Evolutionary conservation across 352 stramenopile genomes (phyloP).

Genomic region (Aphanomyces euteiches): DNA sequence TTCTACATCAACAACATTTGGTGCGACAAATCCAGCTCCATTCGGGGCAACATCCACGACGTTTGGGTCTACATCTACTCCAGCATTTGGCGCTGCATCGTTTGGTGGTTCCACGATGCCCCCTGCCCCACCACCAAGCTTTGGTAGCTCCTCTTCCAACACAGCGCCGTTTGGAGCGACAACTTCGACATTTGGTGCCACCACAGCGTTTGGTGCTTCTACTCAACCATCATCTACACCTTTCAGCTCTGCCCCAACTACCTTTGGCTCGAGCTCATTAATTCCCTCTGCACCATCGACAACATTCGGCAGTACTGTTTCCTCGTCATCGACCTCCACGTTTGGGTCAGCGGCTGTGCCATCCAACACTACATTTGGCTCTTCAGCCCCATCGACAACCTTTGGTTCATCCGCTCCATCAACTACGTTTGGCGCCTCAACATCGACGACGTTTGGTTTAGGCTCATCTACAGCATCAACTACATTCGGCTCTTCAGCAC

Average conservation of each 20-base stretch:
- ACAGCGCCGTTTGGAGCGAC: background rate
- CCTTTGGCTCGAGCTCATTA: background rate
- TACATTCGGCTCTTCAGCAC: background rate
- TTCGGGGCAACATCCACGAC: background rate
- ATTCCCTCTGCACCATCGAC: background rate
- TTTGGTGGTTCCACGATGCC: background rate
- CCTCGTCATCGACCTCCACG: background rate
- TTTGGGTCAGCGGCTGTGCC: background rate
- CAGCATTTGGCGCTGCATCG: background rate
- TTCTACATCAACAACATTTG: conserved; percentile 13
- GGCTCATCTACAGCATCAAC: background rate
- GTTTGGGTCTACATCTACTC: conserved; percentile 6
- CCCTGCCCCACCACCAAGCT: background rate
- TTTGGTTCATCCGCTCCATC: background rate
- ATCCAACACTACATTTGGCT: conserved; percentile 23
- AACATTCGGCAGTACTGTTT: background rate
- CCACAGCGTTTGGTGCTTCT: conserved; percentile 6
- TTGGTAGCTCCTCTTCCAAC: too few relatives aligned
- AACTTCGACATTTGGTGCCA: background rate
- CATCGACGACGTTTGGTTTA: background rate
- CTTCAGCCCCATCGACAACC: background rate
- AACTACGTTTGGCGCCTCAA: background rate
- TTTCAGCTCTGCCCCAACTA: background rate
- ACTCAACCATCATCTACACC: background rate
- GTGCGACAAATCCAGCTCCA: background rate